These are phyloP conservation scores for Poterioochromonas sp. DNA, from an alignment of 352 stramenopile species.

Conservation along the genomic window DNA sequence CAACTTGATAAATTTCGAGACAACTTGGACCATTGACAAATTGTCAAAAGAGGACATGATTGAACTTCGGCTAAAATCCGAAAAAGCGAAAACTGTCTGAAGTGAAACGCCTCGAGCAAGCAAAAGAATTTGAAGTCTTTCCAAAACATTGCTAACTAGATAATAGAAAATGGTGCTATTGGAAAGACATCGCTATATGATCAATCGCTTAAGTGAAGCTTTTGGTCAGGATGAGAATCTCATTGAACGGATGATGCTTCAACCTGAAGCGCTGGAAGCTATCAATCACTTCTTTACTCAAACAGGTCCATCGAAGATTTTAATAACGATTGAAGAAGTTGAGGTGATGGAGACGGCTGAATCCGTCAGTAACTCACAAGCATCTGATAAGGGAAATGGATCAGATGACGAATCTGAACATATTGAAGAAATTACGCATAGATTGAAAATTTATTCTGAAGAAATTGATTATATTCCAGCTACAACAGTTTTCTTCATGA, in stretches of 20 bases:
- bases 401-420: neutral
- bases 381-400: neutral
- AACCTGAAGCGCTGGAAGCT: conserved; percentile 13
- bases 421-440: conserved; percentile 15
- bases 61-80: no score
- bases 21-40: no score
- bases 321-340: conserved; percentile 41
- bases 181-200: conserved; percentile 42
- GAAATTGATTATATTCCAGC: conserved; percentile 25
- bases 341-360: neutral
- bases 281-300: conserved; percentile 39
- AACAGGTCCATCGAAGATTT: conserved; percentile 35
- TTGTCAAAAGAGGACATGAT: no score
- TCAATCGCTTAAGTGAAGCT: conserved; percentile 38
- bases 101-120: no score
- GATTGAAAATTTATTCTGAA: conserved; percentile 4
- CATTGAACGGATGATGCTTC: conserved; percentile 38
- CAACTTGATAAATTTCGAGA: no score
- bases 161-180: conserved; percentile 25
- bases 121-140: no score
- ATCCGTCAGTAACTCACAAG: neutral
- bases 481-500: conserved; percentile 45
- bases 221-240: conserved; percentile 36
- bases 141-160: no score
- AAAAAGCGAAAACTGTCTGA: no score